phyloP scores from a whole-genome alignment of 495 filamentous ascomycete genomes.

The Lasiosphaeria ovina region DNA sequence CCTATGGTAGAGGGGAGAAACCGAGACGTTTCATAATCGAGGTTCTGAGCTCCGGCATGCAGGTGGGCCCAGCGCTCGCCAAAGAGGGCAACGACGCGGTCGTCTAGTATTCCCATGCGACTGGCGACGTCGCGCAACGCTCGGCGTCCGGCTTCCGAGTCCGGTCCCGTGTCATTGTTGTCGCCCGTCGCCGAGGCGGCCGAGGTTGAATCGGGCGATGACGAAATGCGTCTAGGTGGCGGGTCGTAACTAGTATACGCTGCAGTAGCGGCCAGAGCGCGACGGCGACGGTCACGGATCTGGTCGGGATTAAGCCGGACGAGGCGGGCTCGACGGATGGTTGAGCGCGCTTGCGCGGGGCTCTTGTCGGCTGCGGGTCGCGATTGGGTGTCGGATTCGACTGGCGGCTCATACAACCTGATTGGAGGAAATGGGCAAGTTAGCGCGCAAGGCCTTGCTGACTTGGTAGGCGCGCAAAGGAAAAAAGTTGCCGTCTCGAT shows the following conservation, averaged over 20 bases:
- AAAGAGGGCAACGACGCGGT: conserved; percentile 29
- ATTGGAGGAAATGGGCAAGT: conserved; percentile 19
- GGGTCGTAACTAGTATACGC: conserved; percentile 13
- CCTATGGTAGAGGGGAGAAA: conserved; percentile 9
- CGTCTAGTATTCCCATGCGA: conserved; percentile 23
- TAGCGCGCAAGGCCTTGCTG: conserved; percentile 16
- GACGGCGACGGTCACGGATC: conserved; percentile 39
- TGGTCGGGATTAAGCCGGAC: conserved; percentile 2
- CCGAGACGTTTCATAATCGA: background rate
- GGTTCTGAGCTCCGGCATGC: conserved; percentile 14
- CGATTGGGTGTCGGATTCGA: conserved; percentile 54
- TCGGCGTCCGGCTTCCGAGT: conserved; percentile 10
- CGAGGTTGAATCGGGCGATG: conserved; percentile 6
- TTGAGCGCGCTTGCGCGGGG: conserved; percentile 62
- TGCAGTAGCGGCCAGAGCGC: conserved; percentile 24
- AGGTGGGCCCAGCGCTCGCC: conserved; percentile 31
- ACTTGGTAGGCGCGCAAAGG: conserved; percentile 5
- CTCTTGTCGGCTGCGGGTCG: conserved; percentile 51
- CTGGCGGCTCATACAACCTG: conserved; percentile 54
- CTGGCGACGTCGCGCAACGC: conserved; percentile 20
- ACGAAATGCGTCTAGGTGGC: background rate
- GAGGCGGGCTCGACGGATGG: conserved; percentile 58
- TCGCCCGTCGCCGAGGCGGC: conserved; percentile 12
- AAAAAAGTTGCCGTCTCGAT: background rate
- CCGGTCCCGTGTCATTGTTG: conserved; percentile 8